Evolutionary conservation across 2,329 filamentous ascomycete species (phyloP).

Genomic region (Hypoxylon sp.): DNA sequence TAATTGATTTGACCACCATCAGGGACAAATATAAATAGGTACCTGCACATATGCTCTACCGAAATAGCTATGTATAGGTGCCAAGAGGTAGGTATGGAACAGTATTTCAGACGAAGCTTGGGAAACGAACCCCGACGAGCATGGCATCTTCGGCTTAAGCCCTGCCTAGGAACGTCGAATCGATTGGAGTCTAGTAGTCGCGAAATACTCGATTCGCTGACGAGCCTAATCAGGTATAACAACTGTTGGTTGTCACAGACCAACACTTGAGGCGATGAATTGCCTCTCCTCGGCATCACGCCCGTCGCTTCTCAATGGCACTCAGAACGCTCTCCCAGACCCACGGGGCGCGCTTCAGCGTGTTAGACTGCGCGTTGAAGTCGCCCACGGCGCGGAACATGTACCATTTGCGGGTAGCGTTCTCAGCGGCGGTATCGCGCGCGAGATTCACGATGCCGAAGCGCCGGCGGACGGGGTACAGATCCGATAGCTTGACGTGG

Average conservation of each 20-base stretch:
- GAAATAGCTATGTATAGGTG: neutral
- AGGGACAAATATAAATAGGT: neutral
- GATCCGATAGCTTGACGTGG: conserved; percentile 55
- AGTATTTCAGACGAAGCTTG: too few species aligned
- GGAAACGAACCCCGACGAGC: neutral
- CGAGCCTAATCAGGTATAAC: neutral
- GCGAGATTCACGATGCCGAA: conserved; percentile 60
- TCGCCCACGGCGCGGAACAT: conserved; percentile 56
- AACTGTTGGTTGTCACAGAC: neutral
- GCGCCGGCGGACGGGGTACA: conserved; percentile 52
- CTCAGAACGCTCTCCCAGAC: conserved; percentile 56
- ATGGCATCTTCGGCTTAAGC: too few species aligned
- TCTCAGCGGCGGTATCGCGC: conserved; percentile 52
- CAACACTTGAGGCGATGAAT: neutral
- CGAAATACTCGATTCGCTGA: neutral
- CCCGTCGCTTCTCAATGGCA: conserved; percentile 45
- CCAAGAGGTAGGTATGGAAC: neutral
- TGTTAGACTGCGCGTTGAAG: conserved; percentile 56
- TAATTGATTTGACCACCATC: neutral
- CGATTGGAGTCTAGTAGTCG: neutral
- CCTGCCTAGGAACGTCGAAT: neutral
- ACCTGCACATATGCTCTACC: too few species aligned
- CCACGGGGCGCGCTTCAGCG: conserved; percentile 53
- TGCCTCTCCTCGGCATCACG: conserved; percentile 6
- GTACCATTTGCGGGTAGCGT: conserved; percentile 56